phyloP scores from a whole-genome alignment of 2,329 filamentous ascomycete genomes.

The Cladosporium oxysporum region DNA sequence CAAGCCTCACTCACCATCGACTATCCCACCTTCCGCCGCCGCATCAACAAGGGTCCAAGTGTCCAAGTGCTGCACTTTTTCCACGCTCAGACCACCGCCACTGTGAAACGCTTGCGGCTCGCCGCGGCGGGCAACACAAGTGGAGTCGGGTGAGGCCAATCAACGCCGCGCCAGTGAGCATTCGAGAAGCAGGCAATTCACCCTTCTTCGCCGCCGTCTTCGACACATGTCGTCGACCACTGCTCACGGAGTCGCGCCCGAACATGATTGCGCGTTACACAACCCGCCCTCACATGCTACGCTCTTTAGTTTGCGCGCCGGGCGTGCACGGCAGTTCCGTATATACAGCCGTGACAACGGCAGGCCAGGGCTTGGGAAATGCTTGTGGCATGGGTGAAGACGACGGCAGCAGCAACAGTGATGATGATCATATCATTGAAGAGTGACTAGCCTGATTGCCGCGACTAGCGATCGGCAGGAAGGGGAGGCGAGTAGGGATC shows the following conservation, averaged over 20 bases:
- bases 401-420: background rate
- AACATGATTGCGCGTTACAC: conserved; percentile 7
- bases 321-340: background rate
- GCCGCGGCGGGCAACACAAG: background rate
- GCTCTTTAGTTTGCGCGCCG: background rate
- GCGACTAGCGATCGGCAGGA: conserved; percentile 15
- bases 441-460: background rate
- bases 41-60: conserved; percentile 1
- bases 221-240: background rate
- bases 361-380: conserved; percentile 3
- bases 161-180: background rate
- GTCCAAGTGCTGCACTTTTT: conserved; percentile 14
- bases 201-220: background rate
- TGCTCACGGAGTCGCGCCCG: background rate
- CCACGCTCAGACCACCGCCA: background rate
- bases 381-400: conserved; percentile 13
- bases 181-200: background rate
- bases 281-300: background rate
- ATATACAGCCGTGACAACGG: background rate
- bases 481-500: background rate
- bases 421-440: conserved; percentile 1
- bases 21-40: conserved; percentile 11
- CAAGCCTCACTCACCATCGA: conserved; percentile 5
- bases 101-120: conserved; percentile 2
- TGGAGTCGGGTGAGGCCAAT: conserved; percentile 1